Evolutionary conservation across 371 early-diverging fungal genomes (phyloP).

Genomic region (Mortierella sp.): DNA sequence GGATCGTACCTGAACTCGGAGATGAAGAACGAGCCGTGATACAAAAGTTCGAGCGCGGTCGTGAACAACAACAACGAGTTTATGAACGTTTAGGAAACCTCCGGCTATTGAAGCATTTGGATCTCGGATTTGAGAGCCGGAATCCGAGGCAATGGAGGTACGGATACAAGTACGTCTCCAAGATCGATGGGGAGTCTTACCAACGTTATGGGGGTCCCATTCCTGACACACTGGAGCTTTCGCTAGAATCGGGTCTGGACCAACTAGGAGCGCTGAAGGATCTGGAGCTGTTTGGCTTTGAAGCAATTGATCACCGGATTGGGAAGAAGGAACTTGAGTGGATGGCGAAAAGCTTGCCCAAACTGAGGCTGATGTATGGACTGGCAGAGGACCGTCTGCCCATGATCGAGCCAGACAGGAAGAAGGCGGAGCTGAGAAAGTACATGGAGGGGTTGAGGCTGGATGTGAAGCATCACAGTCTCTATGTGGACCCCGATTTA

Average conservation of each 20-base stretch:
- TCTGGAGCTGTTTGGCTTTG: slow-evolving; percentile 3
- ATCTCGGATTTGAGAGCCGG: slow-evolving; percentile 10
- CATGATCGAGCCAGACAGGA: background rate
- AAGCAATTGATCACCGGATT: background rate
- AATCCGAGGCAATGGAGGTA: too few relatives aligned
- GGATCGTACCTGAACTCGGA: background rate
- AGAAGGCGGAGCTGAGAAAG: slow-evolving; percentile 4
- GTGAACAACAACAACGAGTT: slow-evolving; percentile 2
- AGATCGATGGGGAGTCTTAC: too few relatives aligned
- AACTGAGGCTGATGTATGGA: slow-evolving; percentile 8
- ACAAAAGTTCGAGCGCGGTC: background rate
- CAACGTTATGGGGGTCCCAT: too few relatives aligned
- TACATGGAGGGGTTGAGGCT: slow-evolving; percentile 11
- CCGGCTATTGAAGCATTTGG: slow-evolving; percentile 1
- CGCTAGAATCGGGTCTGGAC: background rate
- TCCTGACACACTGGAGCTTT: slow-evolving; percentile 6
- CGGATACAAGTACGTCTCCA: too few relatives aligned
- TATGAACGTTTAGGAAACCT: slow-evolving; percentile 7
- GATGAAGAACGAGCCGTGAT: background rate
- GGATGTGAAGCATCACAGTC: slow-evolving; percentile 6
- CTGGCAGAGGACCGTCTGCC: background rate
- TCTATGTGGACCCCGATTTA: too few relatives aligned
- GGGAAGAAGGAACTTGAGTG: slow-evolving; percentile 4
- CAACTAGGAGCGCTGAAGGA: slow-evolving; percentile 1
- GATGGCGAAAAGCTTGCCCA: slow-evolving; percentile 11